Evolutionary conservation across 225 moss, liverwort and hornwort species (phyloP).

Genomic region (Bryoerythrophyllum caledonicum): DNA sequence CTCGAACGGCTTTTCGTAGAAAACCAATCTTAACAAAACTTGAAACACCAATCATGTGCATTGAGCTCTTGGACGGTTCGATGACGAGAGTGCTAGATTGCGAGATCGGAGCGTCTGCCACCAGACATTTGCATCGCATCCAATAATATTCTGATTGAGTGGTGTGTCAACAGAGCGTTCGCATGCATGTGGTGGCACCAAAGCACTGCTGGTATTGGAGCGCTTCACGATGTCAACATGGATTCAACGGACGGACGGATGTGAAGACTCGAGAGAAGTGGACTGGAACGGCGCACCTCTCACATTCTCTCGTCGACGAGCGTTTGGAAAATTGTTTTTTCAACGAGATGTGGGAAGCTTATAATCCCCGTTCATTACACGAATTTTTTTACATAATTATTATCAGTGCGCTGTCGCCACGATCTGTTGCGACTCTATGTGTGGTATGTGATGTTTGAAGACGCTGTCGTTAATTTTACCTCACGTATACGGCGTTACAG

Average conservation of each 20-base stretch:
- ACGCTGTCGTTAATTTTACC: no score
- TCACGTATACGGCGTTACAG: neutral
- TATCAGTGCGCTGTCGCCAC: no score
- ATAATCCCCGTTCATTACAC: no score
- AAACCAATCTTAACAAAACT: neutral
- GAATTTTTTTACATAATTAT: no score
- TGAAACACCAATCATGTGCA: neutral
- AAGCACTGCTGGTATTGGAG: neutral
- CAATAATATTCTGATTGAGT: constrained; percentile 8
- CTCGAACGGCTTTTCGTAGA: neutral
- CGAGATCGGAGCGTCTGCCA: neutral
- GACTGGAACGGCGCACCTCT: neutral
- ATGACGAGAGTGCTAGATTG: neutral
- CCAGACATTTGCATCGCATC: neutral
- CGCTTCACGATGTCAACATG: constrained; percentile 1
- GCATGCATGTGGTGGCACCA: constrained; percentile 1
- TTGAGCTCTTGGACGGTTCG: neutral
- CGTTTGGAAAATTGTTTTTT: no score
- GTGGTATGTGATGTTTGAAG: no score
- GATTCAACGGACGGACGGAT: neutral
- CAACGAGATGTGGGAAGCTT: no score
- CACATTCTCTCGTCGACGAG: neutral
- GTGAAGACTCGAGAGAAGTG: neutral
- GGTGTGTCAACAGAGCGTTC: neutral
- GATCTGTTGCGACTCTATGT: no score